These are phyloP conservation scores for Erodium moschatum DNA, from an alignment of 441 rosid genomes.

Conservation along the genomic window DNA sequence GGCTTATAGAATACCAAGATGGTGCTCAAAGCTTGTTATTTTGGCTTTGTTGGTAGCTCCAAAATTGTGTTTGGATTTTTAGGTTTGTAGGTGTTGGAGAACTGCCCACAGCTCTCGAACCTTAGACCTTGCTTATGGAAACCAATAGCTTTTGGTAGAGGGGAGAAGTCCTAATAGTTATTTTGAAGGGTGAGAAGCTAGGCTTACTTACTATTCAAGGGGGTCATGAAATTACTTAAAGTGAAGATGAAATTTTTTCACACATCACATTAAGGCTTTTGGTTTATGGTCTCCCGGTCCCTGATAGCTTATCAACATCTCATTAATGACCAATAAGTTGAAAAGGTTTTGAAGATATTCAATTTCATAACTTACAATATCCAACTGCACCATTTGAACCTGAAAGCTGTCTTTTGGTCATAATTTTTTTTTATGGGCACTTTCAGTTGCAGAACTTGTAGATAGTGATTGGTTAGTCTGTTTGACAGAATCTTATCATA, in stretches of 20 bases:
- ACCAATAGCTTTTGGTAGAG: background rate
- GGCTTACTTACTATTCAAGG: background rate
- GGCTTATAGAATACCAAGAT: background rate
- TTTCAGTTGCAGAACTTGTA: background rate
- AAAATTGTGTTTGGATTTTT: background rate
- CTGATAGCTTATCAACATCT: background rate
- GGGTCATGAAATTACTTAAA: too few relatives aligned
- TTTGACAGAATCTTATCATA: background rate
- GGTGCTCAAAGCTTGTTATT: background rate
- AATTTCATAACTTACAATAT: background rate
- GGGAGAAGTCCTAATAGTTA: background rate
- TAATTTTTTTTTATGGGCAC: background rate
- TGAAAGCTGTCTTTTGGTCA: background rate
- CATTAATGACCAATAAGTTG: background rate
- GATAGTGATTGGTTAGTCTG: background rate
- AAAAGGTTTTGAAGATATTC: background rate
- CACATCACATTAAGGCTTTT: too few relatives aligned
- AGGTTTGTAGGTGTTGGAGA: background rate
- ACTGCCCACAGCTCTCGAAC: background rate
- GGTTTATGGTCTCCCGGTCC: background rate
- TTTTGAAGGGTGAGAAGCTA: background rate
- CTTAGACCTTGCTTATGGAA: background rate
- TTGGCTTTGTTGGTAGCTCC: background rate
- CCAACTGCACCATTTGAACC: background rate
- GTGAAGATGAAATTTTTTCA: background rate